Base-by-base conservation (phyloP, 2,329 filamentous ascomycete genomes). In the Xylariaceae sp. region DNA sequence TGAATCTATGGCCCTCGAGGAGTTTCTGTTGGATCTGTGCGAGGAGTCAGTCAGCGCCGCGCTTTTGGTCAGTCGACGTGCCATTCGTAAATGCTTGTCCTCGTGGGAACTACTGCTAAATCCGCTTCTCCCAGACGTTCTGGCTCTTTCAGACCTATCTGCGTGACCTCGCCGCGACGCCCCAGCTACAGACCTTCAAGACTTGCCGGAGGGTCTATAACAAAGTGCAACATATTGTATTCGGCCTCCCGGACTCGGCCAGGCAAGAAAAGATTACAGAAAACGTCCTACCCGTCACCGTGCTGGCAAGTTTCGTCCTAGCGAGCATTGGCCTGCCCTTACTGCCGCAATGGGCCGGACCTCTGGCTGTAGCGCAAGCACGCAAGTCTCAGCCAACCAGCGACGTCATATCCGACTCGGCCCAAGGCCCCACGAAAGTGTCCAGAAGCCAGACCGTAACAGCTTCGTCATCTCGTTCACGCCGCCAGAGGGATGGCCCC, bases 61-160 rank as follows among this genome's bases (percentile, higher is more conserved):
- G 54, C 76, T 94, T 60, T 76, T 94, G 75, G 89, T 93, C 76
- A 62, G 85, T 75, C 42, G 43, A 38, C 45, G 45, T 54, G 46
- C 52, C 56, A 53, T 46, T 36, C 5, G 34, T 13, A 16, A 38
- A 38, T 38, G 16, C 31, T 42, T n/a, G n/a, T n/a, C 46, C 19
- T 18, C 59, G 53, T 55, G 45, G 49, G 50, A 60, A 52, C 47
- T 53, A 50, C 50, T 60, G 57, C 66, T 62, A 58, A 62, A 38
- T 16, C 34, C 16, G 52, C 41, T 54, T 53, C 28, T 53, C 43
- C 47, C 65, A 94, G 89, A 93, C 89, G 34, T 94, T 94, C 71
- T 94, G 89, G 89, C 80, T 94, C 47, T 91, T 94, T 71, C 89
- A 94, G 73, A 93, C 88, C 5, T 92, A 94, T 67, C 82, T 94